Percentiles rank a stretch among this genome's conserved stretches.
Conservation (phyloP, 306 rosid species). For the Vigna angularis region DNA sequence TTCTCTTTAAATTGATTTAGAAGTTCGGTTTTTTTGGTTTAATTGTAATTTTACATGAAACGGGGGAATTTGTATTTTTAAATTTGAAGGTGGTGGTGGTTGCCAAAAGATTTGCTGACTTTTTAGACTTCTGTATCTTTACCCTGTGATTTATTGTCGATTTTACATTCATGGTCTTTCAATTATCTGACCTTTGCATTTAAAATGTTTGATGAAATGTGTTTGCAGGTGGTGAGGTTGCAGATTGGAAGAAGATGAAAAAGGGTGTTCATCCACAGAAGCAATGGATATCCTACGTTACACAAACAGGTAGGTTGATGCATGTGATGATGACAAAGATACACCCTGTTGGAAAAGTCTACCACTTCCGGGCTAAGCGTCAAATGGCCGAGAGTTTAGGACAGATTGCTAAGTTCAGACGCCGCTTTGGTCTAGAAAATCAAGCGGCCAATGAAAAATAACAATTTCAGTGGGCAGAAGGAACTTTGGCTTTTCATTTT, state of each 20-base stretch:
- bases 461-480: slow-evolving; percentile 15
- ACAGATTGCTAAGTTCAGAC: slow-evolving; percentile 88
- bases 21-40: not conserved
- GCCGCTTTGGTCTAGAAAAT: slow-evolving; percentile 66
- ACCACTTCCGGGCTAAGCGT: slow-evolving; percentile 86
- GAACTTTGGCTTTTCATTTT: slow-evolving; percentile 38
- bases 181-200: not conserved
- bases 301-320: slow-evolving; percentile 91
- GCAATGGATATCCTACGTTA: slow-evolving; percentile 95
- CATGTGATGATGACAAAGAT: slow-evolving; percentile 87
- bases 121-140: not conserved
- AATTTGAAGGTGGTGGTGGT: too few species aligned
- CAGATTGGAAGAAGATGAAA: slow-evolving; percentile 64
- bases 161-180: not conserved
- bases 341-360: slow-evolving; percentile 87
- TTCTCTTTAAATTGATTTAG: not conserved
- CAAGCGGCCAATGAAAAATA: slow-evolving; percentile 51
- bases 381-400: slow-evolving; percentile 89
- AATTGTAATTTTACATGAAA: not conserved
- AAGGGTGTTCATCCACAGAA: slow-evolving; percentile 94
- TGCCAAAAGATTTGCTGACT: not conserved
- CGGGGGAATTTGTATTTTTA: not conserved
- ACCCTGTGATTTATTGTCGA: not conserved
- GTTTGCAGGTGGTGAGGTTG: slow-evolving; percentile 11
- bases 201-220: slow-evolving; percentile 54